Conservation (phyloP, 2,329 filamentous ascomycete species). For the Pestalotiopsis sp. region DNA sequence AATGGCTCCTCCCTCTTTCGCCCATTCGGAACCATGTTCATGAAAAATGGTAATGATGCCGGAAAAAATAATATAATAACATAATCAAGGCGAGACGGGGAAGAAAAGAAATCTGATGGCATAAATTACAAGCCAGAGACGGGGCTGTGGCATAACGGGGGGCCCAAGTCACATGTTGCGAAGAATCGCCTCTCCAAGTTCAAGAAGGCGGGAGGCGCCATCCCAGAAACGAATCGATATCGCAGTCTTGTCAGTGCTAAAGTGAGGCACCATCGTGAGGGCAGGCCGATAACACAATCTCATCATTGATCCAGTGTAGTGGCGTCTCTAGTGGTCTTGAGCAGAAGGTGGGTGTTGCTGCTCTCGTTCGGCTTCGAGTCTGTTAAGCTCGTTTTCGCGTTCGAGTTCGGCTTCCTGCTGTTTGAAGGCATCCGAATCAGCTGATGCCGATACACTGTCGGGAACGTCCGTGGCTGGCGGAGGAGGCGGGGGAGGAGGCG, state of each 20-base stretch:
- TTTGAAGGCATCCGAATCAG: conserved; percentile 50
- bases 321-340: background rate
- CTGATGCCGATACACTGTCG: conserved; percentile 51
- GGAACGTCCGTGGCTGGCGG: conserved; percentile 50
- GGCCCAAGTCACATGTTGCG: background rate
- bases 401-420: conserved; percentile 39
- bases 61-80: background rate
- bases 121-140: background rate
- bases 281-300: no score
- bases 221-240: background rate
- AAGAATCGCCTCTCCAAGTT: background rate
- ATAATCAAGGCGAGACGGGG: background rate
- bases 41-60: background rate
- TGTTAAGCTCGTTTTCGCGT: conserved; percentile 40
- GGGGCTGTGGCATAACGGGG: background rate
- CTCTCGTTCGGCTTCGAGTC: conserved; percentile 36
- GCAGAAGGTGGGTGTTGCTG: conserved; percentile 18
- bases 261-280: background rate
- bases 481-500: conserved; percentile 54
- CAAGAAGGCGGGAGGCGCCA: background rate
- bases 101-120: background rate
- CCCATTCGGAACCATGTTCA: background rate
- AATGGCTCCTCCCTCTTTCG: background rate
- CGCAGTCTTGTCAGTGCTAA: background rate
- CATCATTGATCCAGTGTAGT: no score